These are phyloP conservation scores for Tricholoma flavovirens DNA, from an alignment of 768 basidiomycete genomes.

Conservation along the genomic window DNA sequence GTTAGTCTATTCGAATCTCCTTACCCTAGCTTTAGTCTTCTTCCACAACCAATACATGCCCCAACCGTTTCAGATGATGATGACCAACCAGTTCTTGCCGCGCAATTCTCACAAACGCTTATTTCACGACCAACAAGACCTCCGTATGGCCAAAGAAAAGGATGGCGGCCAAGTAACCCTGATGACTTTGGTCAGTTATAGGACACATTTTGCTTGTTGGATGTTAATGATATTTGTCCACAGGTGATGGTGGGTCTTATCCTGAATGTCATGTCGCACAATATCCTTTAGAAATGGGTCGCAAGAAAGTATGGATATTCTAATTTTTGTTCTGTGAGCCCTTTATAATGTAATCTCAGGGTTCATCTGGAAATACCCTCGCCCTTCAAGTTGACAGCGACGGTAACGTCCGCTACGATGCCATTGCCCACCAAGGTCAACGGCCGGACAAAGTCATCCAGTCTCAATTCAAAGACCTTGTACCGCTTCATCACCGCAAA, in stretches of 20 bases:
- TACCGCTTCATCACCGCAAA: slow-evolving; percentile 84
- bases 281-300: slow-evolving; percentile 92
- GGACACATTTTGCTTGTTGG: not conserved
- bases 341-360: slow-evolving; percentile 37
- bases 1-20: not conserved
- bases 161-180: slow-evolving; percentile 79
- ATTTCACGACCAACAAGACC: slow-evolving; percentile 56
- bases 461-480: slow-evolving; percentile 96
- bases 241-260: slow-evolving; percentile 81
- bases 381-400: slow-evolving; percentile 96
- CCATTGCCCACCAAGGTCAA: slow-evolving; percentile 94
- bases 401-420: slow-evolving; percentile 95
- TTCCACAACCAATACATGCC: slow-evolving; percentile 61
- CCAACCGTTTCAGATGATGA: slow-evolving; percentile 48
- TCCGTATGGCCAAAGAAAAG: slow-evolving; percentile 77
- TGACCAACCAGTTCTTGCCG: slow-evolving; percentile 45
- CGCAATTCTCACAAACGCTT: slow-evolving; percentile 32
- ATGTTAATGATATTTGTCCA: slow-evolving; percentile 3
- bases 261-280: slow-evolving; percentile 97
- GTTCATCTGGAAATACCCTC: slow-evolving; percentile 88
- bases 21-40: slow-evolving; percentile 39
- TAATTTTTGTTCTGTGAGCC: not conserved
- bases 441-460: slow-evolving; percentile 82
- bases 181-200: slow-evolving; percentile 73
- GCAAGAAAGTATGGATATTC: slow-evolving; percentile 70